Conservation (phyloP, 352 stramenopile species). For the Globisporangium middletonii region DNA sequence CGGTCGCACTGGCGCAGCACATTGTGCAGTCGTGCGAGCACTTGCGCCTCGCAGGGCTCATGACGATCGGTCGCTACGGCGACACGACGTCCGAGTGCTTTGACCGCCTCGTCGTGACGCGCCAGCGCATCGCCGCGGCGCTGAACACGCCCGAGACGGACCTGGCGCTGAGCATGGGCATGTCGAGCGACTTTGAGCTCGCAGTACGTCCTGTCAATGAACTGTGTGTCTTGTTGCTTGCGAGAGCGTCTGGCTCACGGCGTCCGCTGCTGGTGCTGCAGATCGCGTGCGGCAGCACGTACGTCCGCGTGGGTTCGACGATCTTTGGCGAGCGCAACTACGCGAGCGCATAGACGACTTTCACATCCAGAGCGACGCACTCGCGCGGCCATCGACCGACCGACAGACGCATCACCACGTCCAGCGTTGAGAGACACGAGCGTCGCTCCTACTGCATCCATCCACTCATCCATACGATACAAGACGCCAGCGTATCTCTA, state of each 20-base stretch:
- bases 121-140: conserved; percentile 59
- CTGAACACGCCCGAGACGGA: conserved; percentile 53
- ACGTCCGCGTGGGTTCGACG: conserved; percentile 95
- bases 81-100: conserved; percentile 92
- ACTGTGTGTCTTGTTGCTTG: no score
- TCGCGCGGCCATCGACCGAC: not conserved
- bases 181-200: conserved; percentile 97
- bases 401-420: not conserved
- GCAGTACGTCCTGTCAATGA: conserved; percentile 43
- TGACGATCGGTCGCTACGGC: conserved; percentile 97
- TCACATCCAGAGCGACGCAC: not conserved
- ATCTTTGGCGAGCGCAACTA: conserved; percentile 98
- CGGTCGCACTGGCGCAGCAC: conserved; percentile 73
- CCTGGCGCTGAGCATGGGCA: conserved; percentile 98
- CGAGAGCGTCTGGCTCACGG: not conserved
- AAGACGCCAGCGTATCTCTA: no score
- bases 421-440: not conserved
- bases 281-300: conserved; percentile 94
- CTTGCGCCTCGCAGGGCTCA: conserved; percentile 94
- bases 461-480: no score
- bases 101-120: conserved; percentile 75
- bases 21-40: conserved; percentile 88
- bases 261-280: conserved; percentile 16
- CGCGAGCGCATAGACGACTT: conserved; percentile 15
- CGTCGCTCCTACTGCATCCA: no score